These are phyloP conservation scores for Fusarium sp. DNA, from an alignment of 2,329 filamentous ascomycete genomes.

Conservation along the genomic window DNA sequence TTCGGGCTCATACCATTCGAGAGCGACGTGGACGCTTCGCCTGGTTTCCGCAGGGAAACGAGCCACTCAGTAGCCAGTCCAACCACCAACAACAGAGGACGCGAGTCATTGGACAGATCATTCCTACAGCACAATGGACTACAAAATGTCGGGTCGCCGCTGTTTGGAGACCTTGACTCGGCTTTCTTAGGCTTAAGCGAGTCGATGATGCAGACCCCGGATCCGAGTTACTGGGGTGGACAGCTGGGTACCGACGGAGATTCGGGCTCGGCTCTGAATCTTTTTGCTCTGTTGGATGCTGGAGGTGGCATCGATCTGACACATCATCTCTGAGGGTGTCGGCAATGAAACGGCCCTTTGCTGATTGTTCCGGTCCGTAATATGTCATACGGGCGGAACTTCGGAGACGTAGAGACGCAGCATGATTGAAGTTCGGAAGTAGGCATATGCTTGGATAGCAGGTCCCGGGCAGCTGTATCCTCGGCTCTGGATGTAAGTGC, in stretches of 20 bases:
- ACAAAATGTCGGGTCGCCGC: conserved; percentile 46
- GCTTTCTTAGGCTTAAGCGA: conserved; percentile 54
- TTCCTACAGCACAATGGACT: conserved; percentile 45
- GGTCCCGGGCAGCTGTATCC: neutral
- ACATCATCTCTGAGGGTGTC: conserved; percentile 49
- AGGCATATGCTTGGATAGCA: conserved; percentile 5
- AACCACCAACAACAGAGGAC: conserved; percentile 14
- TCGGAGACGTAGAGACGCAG: conserved; percentile 3
- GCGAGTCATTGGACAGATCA: conserved; percentile 45
- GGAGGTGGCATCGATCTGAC: conserved; percentile 65
- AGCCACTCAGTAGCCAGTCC: conserved; percentile 31
- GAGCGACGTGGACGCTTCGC: conserved; percentile 18
- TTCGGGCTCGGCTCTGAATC: conserved; percentile 58
- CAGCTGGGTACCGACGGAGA: conserved; percentile 55
- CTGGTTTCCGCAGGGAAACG: conserved; percentile 17
- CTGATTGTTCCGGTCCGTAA: neutral
- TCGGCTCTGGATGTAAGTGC: conserved; percentile 1
- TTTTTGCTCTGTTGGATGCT: conserved; percentile 63
- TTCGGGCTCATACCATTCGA: conserved; percentile 60
- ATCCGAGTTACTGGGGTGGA: conserved; percentile 54
- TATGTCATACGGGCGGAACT: conserved; percentile 10
- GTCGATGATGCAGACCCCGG: conserved; percentile 55
- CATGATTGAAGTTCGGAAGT: no score
- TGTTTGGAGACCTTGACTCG: conserved; percentile 52
- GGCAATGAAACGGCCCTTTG: neutral